Conservation (phyloP, 2,329 filamentous ascomycete species). For the Arthrobotrys musiformis region DNA sequence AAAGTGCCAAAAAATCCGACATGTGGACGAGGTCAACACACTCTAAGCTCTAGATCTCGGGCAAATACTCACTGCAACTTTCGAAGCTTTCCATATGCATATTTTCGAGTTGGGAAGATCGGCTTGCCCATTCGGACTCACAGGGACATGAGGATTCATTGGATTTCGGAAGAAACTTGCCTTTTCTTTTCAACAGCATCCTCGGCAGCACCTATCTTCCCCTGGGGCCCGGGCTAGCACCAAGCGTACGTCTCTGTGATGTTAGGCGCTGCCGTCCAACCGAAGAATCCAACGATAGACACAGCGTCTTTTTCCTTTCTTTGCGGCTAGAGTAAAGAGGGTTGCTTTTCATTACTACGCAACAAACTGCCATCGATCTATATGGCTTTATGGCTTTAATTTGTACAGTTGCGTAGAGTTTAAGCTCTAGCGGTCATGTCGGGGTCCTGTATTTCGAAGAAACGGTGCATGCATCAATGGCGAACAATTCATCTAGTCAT, state of each 20-base stretch:
- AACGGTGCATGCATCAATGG: too few species aligned
- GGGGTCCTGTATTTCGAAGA: too few species aligned
- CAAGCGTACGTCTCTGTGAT: not conserved
- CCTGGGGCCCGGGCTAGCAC: not conserved
- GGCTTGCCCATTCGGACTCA: not conserved
- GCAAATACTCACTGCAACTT: not conserved
- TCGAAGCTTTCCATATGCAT: too few species aligned
- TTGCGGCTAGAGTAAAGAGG: not conserved
- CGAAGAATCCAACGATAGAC: not conserved
- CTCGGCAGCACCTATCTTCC: not conserved
- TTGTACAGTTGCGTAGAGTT: not conserved
- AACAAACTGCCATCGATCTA: not conserved
- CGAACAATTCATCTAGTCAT: too few species aligned
- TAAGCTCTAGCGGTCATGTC: too few species aligned
- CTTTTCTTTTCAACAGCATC: not conserved
- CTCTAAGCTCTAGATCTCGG: too few species aligned
- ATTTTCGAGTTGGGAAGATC: not conserved
- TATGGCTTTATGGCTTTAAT: not conserved
- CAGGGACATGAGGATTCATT: not conserved
- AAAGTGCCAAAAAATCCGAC: too few species aligned
- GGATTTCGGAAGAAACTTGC: not conserved
- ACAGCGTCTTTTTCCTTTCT: not conserved
- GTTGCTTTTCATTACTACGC: not conserved
- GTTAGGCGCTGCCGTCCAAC: not conserved
- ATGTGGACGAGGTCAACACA: too few species aligned